phyloP scores from a whole-genome alignment of 169 alveolate species.

The Cyclospora cayetanensis region DNA sequence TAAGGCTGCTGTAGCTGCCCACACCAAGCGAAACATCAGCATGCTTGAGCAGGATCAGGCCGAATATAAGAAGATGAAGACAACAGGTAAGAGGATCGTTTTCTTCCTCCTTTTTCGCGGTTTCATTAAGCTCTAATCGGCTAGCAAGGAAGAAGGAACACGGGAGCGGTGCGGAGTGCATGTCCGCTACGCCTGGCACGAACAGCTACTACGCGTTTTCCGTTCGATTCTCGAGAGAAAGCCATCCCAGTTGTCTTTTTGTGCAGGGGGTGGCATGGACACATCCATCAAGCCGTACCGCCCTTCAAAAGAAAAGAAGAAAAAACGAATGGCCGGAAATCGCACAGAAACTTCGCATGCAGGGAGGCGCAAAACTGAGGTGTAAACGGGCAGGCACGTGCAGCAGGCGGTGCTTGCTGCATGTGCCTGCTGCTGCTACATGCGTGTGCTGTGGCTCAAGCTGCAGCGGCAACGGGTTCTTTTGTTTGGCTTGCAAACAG shows the following conservation, averaged over 20 bases:
- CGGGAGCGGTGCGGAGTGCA: too few relatives aligned
- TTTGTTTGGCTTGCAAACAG: too few relatives aligned
- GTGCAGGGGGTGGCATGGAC: conserved; percentile 77
- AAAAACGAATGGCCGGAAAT: conserved; percentile 73
- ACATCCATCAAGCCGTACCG: conserved; percentile 75
- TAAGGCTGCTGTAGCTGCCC: neutral
- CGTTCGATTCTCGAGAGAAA: too few relatives aligned
- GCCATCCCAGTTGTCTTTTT: too few relatives aligned
- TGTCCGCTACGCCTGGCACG: too few relatives aligned
- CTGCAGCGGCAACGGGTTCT: too few relatives aligned
- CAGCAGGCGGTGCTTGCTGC: neutral
- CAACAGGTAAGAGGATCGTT: conserved; percentile 71
- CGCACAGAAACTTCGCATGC: conserved; percentile 52
- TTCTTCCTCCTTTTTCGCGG: too few relatives aligned
- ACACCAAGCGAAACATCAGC: conserved; percentile 34
- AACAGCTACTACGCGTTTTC: too few relatives aligned
- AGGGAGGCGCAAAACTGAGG: neutral
- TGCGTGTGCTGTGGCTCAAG: too few relatives aligned
- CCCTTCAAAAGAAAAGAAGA: conserved; percentile 72
- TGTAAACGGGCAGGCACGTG: too few relatives aligned
- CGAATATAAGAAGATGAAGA: conserved; percentile 77
- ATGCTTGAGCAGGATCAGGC: conserved; percentile 74
- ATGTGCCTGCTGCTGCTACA: neutral
- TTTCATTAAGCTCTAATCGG: too few relatives aligned
- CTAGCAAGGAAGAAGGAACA: too few relatives aligned